Evolutionary conservation across 345 rosid species (phyloP).

Genomic region (Eucalyptus rudis): DNA sequence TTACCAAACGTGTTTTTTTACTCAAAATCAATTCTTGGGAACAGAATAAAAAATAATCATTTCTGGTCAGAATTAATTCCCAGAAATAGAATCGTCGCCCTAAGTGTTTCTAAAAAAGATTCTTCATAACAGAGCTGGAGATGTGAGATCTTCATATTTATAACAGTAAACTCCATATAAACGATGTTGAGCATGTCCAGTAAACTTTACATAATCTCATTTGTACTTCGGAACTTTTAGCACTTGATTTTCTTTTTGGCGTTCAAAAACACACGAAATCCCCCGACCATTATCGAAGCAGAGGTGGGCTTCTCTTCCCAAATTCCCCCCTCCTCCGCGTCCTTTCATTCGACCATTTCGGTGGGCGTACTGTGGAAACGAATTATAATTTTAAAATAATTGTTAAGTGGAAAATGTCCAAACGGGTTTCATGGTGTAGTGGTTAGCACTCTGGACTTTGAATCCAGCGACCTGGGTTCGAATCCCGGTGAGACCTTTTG

Average conservation of each 20-base stretch:
- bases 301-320: not conserved
- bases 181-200: not conserved
- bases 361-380: not conserved
- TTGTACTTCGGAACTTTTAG: not conserved
- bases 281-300: not conserved
- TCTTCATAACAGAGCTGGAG: not conserved
- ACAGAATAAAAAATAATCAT: too few species aligned
- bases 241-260: not conserved
- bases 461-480: slow-evolving; percentile 99
- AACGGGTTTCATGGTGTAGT: not conserved
- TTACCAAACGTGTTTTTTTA: too few species aligned
- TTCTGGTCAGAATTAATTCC: too few species aligned
- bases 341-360: not conserved
- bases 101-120: too few species aligned
- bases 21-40: too few species aligned
- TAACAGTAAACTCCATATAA: not conserved
- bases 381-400: rapidly evolving
- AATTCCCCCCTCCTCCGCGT: not conserved
- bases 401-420: rapidly evolving
- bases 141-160: not conserved
- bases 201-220: not conserved
- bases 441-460: slow-evolving; percentile 70
- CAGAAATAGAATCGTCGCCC: too few species aligned
- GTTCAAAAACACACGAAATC: not conserved
- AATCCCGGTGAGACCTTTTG: slow-evolving; percentile 76